Conservation (phyloP, 129 eudicot species). For the Pseudognaphalium luteoalbum region DNA sequence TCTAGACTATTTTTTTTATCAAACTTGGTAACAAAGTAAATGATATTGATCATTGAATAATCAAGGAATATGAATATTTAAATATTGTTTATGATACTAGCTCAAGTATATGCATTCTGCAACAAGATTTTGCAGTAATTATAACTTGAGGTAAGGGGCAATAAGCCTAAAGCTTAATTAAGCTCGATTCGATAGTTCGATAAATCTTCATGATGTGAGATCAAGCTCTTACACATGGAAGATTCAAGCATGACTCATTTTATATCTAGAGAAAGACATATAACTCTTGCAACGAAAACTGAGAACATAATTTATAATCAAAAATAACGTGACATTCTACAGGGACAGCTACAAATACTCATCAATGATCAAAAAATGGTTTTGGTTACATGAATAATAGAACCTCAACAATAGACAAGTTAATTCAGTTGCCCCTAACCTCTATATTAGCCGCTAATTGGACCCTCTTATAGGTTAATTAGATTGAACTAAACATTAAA, state of each 20-base stretch:
- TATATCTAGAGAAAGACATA: not conserved
- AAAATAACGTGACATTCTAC: constrained; percentile 17
- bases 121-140: too few relatives aligned
- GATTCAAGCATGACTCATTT: not conserved
- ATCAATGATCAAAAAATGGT: constrained; percentile 28
- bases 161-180: too few relatives aligned
- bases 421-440: constrained; percentile 14
- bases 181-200: too few relatives aligned
- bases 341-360: constrained; percentile 25
- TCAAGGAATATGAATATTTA: too few relatives aligned
- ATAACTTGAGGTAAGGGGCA: too few relatives aligned
- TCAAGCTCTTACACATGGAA: too few relatives aligned
- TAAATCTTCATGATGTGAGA: too few relatives aligned
- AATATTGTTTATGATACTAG: too few relatives aligned
- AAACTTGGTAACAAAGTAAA: too few relatives aligned
- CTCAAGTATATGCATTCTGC: too few relatives aligned
- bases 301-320: constrained; percentile 6
- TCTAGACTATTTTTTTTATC: too few relatives aligned
- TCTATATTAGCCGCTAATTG: constrained; percentile 22
- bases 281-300: not conserved
- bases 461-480: constrained; percentile 13
- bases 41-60: too few relatives aligned
- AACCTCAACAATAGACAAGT: constrained; percentile 18
- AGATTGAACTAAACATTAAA: constrained; percentile 16
- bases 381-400: constrained; percentile 13